These are phyloP conservation scores for Boehmeria nivea DNA, from an alignment of 306 rosid genomes.

Conservation along the genomic window DNA sequence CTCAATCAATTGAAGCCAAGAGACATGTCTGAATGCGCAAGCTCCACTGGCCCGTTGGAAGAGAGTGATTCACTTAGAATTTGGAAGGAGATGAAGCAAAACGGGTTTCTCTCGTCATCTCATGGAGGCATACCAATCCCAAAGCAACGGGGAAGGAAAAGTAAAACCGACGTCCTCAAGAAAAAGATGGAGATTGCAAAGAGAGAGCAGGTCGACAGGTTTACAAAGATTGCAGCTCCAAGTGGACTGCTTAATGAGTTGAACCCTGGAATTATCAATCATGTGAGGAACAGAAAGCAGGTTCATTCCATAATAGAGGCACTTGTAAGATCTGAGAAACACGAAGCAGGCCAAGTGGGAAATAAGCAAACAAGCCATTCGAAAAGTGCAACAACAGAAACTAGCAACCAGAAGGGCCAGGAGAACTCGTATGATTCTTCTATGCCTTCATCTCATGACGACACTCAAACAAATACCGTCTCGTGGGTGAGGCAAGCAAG, in stretches of 20 bases:
- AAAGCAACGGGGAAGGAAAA: slow-evolving; percentile 68
- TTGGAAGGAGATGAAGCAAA: slow-evolving; percentile 89
- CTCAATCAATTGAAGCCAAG: slow-evolving; percentile 38
- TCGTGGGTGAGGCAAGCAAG: slow-evolving; percentile 37
- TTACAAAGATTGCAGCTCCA: slow-evolving; percentile 92
- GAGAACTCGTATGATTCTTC: slow-evolving; percentile 35
- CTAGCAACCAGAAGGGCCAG: slow-evolving; percentile 30
- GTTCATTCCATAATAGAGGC: slow-evolving; percentile 90
- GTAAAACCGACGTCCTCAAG: slow-evolving; percentile 56
- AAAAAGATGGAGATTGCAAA: slow-evolving; percentile 78
- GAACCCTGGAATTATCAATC: slow-evolving; percentile 97
- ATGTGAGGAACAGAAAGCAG: slow-evolving; percentile 89
- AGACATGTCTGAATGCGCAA: slow-evolving; percentile 72
- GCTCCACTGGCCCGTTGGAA: slow-evolving; percentile 58
- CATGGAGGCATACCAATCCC: slow-evolving; percentile 87
- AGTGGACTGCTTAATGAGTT: slow-evolving; percentile 90
- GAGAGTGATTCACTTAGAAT: slow-evolving; percentile 59
- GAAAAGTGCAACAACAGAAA: slow-evolving; percentile 30
- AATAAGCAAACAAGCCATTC: slow-evolving; percentile 43
- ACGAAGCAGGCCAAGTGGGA: slow-evolving; percentile 39
- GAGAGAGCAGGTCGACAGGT: slow-evolving; percentile 76
- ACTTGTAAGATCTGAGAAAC: slow-evolving; percentile 70
- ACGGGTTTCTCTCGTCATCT: slow-evolving; percentile 80
- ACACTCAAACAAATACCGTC: slow-evolving; percentile 23
- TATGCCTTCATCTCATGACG: slow-evolving; percentile 30